Conservation (phyloP, 345 rosid species). For the Salix viminalis region DNA sequence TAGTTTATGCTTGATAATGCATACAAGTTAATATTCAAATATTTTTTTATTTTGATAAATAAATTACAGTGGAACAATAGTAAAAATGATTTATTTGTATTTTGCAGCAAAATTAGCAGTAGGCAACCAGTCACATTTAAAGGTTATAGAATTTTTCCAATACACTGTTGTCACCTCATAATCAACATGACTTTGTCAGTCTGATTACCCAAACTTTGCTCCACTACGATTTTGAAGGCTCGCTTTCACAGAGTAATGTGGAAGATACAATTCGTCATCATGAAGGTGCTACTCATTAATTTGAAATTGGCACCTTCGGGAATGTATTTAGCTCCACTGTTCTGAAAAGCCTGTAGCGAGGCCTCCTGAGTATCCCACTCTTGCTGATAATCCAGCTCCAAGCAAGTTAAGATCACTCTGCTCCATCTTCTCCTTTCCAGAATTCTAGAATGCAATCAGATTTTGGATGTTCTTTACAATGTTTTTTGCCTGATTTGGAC, state of each 20-base stretch:
- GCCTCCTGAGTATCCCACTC: slow-evolving; percentile 85
- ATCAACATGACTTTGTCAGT: slow-evolving; percentile 34
- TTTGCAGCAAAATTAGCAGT: too few relatives aligned
- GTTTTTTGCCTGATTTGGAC: background rate
- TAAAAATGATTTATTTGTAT: too few relatives aligned
- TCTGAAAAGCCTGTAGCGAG: slow-evolving; percentile 61
- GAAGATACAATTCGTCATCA: too few relatives aligned
- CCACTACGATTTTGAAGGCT: too few relatives aligned
- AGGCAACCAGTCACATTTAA: background rate
- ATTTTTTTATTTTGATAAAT: too few relatives aligned
- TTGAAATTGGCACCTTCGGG: slow-evolving; percentile 25
- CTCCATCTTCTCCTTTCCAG: background rate
- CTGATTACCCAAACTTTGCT: too few relatives aligned
- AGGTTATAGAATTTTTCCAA: background rate
- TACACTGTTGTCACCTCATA: slow-evolving; percentile 19
- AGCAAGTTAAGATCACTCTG: slow-evolving; percentile 50
- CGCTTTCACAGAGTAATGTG: too few relatives aligned
- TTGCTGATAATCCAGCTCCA: slow-evolving; percentile 85
- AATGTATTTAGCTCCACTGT: slow-evolving; percentile 75
- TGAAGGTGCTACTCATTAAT: too few relatives aligned
- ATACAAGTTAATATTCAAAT: too few relatives aligned
- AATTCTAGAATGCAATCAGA: background rate
- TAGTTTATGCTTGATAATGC: too few relatives aligned
- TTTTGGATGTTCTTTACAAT: background rate
- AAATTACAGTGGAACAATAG: too few relatives aligned